Conservation (phyloP, 306 rosid genomes). For the Cucurbita argyrosperma region DNA sequence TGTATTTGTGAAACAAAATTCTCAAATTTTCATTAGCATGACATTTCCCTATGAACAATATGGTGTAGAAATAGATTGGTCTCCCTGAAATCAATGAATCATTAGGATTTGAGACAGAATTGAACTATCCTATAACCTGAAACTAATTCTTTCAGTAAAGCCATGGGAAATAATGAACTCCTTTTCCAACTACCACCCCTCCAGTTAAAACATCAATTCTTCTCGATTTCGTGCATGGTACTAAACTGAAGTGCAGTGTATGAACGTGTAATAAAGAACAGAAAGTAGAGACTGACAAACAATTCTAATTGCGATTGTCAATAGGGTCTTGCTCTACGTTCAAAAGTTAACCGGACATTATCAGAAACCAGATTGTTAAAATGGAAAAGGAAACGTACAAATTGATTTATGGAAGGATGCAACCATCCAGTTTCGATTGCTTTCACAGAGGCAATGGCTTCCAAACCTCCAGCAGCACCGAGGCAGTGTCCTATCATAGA, state of each 20-base stretch:
- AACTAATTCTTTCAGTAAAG: neutral
- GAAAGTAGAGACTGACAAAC: neutral
- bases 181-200: neutral
- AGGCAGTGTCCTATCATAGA: slow-evolving; percentile 99
- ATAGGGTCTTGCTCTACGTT: neutral
- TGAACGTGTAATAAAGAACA: neutral
- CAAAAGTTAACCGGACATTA: neutral
- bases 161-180: neutral
- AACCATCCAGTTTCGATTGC: slow-evolving; percentile 94
- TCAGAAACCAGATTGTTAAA: slow-evolving; percentile 1
- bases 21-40: neutral
- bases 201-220: neutral
- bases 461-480: slow-evolving; percentile 98
- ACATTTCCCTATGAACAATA: neutral
- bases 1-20: neutral
- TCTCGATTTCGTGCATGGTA: neutral
- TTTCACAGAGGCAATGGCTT: slow-evolving; percentile 95
- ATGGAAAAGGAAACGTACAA: slow-evolving; percentile 39
- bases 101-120: neutral
- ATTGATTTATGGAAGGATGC: slow-evolving; percentile 93
- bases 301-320: neutral
- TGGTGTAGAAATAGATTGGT: neutral
- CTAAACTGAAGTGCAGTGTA: neutral
- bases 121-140: neutral
- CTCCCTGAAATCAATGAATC: neutral